Percentiles rank a stretch among this genome's conserved stretches.
These are phyloP conservation scores for Eucalyptus marginata DNA, from an alignment of 345 rosid species.

Conservation along the genomic window DNA sequence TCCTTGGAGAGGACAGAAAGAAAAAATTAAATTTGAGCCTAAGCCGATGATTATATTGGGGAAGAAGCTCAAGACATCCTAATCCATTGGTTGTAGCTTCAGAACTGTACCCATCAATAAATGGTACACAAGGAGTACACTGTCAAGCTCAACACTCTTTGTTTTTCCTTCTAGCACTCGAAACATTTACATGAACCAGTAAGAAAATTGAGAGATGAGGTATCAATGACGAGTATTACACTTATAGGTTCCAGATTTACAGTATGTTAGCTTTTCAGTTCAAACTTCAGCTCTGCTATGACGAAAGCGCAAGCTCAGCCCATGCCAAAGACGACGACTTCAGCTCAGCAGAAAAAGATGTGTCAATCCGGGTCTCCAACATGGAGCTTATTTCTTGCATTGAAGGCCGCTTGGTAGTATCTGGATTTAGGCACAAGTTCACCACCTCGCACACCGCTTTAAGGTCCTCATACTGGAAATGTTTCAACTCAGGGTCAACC, in stretches of 20 bases:
- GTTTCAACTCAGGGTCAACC: slow-evolving; percentile 86
- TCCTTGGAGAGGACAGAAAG: not conserved
- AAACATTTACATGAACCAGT: slow-evolving; percentile 26
- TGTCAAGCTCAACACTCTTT: slow-evolving; percentile 7
- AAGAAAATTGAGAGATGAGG: not conserved
- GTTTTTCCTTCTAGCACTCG: slow-evolving; percentile 4
- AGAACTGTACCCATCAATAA: slow-evolving; percentile 2
- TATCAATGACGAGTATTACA: not conserved
- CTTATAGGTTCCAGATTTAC: slow-evolving; percentile 19
- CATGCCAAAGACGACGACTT: slow-evolving; percentile 88
- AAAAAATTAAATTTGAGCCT: not conserved
- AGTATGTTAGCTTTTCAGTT: slow-evolving; percentile 16
- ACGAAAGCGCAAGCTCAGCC: slow-evolving; percentile 89
- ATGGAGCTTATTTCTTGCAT: slow-evolving; percentile 52
- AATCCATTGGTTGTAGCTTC: not conserved
- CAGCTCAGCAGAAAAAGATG: slow-evolving; percentile 59
- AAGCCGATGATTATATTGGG: not conserved
- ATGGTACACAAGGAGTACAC: slow-evolving; percentile 9
- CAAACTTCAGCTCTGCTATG: slow-evolving; percentile 20
- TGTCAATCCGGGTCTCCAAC: slow-evolving; percentile 65
- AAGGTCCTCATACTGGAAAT: slow-evolving; percentile 67
- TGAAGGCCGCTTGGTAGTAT: slow-evolving; percentile 39
- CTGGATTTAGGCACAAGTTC: slow-evolving; percentile 51
- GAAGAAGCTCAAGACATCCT: not conserved
- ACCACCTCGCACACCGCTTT: slow-evolving; percentile 69